Evolutionary conservation across 495 filamentous ascomycete genomes (phyloP), one percentile per base, ranked within the genome.

Genomic region (Neurospora tetraspora): DNA sequence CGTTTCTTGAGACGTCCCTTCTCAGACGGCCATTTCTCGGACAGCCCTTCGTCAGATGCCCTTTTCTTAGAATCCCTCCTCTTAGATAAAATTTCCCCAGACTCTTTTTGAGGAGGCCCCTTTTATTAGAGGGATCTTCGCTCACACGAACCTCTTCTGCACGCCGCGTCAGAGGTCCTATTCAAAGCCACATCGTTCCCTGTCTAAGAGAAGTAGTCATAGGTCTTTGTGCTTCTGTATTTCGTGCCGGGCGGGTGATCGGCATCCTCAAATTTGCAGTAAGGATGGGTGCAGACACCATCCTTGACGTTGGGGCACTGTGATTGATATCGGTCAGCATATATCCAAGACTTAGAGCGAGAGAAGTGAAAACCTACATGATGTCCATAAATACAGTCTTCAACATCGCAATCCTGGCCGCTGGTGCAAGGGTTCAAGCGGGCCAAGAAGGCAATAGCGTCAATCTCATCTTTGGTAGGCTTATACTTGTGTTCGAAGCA

Each of bases 301-400:
- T 84, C 78, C 7, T 75, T 71, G 4, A 85, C 81, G 70, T 78
- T 83, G 4, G 83, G 82, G 47, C 82, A 84, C 82, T 84, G 42
- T 43, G 8, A 11, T 47, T 16, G 20, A 7, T 14, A 0, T 4
- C 1, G 38, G 53, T 68, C 16, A 70, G 31, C 39, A 34, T 5
- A 7, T 31, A 11, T 69, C 47, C 39, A 20, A 65, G 31, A 73
- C 65, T 71, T 1, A 7, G 20, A 36, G 4, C 2, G 45, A 23
- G 5, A 27, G 23, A 4, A 70, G 42, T 5, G 37, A 68, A 38
- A 16, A 81, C 82, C 77, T 71, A 85, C 84, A 71, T 87, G 84
- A 78, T 97, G 94, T 18, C 94, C 93, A 76, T 96, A 96, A 68
- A 94, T 94, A 81, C 94, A 97, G 71, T 92, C 89, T 0, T 88